phyloP scores from a whole-genome alignment of 1,284 basidiomycete genomes.

The Leccinum pachyderme region DNA sequence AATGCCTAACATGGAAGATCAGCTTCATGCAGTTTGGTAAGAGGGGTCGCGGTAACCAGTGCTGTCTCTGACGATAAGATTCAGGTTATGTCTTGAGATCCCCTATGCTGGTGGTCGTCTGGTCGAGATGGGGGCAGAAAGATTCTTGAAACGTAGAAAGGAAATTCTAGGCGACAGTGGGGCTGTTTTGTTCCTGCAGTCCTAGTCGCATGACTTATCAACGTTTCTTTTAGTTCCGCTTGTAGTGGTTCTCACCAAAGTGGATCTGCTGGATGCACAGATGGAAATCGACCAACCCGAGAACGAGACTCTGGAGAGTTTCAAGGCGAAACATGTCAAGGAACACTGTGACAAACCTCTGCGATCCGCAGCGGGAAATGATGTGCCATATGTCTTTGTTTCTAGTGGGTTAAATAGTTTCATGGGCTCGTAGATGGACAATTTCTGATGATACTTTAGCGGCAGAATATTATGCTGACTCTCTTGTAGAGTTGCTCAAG shows the following conservation, averaged over 20 bases:
- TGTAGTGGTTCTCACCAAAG: neutral
- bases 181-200: neutral
- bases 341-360: neutral
- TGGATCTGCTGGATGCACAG: neutral
- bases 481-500: neutral
- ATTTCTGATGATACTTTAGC: neutral
- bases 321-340: neutral
- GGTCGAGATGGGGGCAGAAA: neutral
- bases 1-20: conserved; percentile 8
- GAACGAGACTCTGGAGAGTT: neutral
- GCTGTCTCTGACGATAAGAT: neutral
- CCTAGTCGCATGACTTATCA: neutral
- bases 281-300: neutral
- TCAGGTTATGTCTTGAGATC: neutral
- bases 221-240: neutral
- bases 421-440: neutral
- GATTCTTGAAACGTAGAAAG: neutral
- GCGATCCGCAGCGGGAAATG: neutral
- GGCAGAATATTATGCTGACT: neutral
- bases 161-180: neutral
- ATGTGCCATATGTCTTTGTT: neutral
- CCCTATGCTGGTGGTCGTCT: neutral
- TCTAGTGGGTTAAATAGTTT: neutral
- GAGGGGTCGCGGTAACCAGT: neutral
- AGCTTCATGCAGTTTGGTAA: conserved; percentile 19